Conservation (phyloP, 345 rosid species). For the Salix viminalis region DNA sequence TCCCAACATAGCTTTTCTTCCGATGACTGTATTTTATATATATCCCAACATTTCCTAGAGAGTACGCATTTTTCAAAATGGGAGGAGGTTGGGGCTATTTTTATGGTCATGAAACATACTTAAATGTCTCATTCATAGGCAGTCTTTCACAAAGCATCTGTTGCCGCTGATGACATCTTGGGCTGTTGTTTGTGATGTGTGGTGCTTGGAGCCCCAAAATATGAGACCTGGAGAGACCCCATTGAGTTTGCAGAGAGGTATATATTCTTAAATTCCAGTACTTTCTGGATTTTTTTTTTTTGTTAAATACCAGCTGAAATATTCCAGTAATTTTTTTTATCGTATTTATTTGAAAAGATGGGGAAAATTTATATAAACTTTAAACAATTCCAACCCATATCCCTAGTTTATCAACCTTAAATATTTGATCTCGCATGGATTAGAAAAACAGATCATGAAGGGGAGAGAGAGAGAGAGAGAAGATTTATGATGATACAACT, state of each 20-base stretch:
- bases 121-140: slow-evolving; percentile 48
- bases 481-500: no score
- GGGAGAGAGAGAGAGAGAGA: no score
- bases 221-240: slow-evolving; percentile 80
- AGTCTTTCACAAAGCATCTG: slow-evolving; percentile 94
- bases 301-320: no score
- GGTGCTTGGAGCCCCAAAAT: slow-evolving; percentile 95
- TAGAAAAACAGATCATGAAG: no score
- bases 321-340: no score
- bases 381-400: no score
- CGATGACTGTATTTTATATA: not conserved
- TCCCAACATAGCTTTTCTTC: not conserved
- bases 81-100: not conserved
- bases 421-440: no score
- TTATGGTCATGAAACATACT: not conserved
- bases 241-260: slow-evolving; percentile 98
- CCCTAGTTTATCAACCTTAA: no score
- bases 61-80: not conserved
- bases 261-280: no score
- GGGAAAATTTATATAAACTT: no score
- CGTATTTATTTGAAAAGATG: no score
- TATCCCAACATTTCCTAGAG: not conserved
- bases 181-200: slow-evolving; percentile 99
- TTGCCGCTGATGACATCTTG: slow-evolving; percentile 98
- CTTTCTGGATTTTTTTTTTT: no score